Base-by-base conservation (phyloP, 257 asterid genomes). In the Salvia hispanica region DNA sequence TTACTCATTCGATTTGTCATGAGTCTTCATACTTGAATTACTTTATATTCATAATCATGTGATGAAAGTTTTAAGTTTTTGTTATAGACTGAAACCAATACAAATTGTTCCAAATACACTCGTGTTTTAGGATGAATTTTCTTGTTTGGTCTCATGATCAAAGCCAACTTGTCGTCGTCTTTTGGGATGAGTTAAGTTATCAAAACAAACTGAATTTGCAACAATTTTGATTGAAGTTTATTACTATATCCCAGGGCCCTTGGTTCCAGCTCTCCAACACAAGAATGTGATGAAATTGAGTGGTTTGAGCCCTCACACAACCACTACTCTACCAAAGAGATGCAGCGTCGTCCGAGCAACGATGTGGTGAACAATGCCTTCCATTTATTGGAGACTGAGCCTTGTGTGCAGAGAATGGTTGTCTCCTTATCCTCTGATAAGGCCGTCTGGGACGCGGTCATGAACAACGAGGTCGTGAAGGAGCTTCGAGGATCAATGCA, bases 401-500 rank as follows among this genome's bases (percentile, higher is more conserved):
- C 31, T 25, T 25, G 31, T 90, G 79, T 10, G 34, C 89, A 87
- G 96, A 84, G 77, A 76, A 85, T 86, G 87, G 95, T 88, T 1
- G 9, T 81, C n/a, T 86, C 97, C 5, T 34, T 86, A 21, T 89
- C 96, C 31, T 85, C 96, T 5, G 96, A 74, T 59, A 58, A 69
- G 9, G 31, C 31, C 31, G 3, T 25, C 31, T 25, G 31, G 96
- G 89, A 86, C 48, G 96, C 96, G 53, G 83, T 91, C 51, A 48
- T 85, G 80, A 88, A 84, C 76, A 87, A 89, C 68, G 84, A 86
- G 67, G 83, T 54, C 3, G 95, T 91, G 37, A 83, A 69, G 72
- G 95, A 89, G 76, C 82, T 91, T 63, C 78, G 93, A 58, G 79
- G 76, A 33, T 78, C 95, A 2, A 62, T 82, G 39, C 79, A 67